phyloP scores from a whole-genome alignment of 2,329 filamentous ascomycete genomes.

The Seiridium unicorne region DNA sequence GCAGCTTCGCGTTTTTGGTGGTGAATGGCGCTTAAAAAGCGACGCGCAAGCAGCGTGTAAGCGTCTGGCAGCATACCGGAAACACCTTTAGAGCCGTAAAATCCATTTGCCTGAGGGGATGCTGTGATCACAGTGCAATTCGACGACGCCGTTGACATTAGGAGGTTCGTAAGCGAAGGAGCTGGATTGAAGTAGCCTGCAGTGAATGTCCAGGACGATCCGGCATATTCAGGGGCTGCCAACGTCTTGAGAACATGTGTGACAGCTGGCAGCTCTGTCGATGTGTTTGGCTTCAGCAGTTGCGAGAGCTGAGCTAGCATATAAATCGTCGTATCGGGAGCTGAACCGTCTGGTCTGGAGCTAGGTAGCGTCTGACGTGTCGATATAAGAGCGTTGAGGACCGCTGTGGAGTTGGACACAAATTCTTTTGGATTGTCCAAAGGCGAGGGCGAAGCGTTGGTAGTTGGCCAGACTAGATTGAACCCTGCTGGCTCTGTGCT shows the following conservation, averaged over 20 bases:
- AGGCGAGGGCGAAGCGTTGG: conserved; percentile 74
- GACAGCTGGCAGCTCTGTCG: conserved; percentile 84
- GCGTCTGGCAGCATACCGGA: conserved; percentile 88
- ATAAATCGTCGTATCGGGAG: conserved; percentile 72
- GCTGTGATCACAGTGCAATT: conserved; percentile 87
- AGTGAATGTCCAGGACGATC: conserved; percentile 90
- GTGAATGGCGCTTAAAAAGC: conserved; percentile 67
- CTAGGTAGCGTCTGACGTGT: conserved; percentile 35
- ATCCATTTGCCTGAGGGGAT: conserved; percentile 90
- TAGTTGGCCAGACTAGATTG: conserved; percentile 68
- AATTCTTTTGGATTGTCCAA: conserved; percentile 69
- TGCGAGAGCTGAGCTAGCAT: conserved; percentile 87
- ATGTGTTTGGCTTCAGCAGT: conserved; percentile 73
- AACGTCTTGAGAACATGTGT: conserved; percentile 71
- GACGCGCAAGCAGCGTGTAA: conserved; percentile 83
- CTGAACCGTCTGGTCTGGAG: conserved; percentile 20
- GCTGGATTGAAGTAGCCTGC: conserved; percentile 99
- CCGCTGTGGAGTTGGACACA: conserved; percentile 63
- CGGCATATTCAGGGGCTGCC: conserved; percentile 58
- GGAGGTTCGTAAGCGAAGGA: conserved; percentile 73
- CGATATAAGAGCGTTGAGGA: conserved; percentile 66
- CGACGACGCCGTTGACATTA: conserved; percentile 69
- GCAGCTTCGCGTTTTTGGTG: conserved; percentile 45
- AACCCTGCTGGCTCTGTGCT: conserved; percentile 55
- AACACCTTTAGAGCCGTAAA: conserved; percentile 84